Evolutionary conservation across 2,329 filamentous ascomycete genomes (phyloP).

Genomic region (Alternaria arbusti): DNA sequence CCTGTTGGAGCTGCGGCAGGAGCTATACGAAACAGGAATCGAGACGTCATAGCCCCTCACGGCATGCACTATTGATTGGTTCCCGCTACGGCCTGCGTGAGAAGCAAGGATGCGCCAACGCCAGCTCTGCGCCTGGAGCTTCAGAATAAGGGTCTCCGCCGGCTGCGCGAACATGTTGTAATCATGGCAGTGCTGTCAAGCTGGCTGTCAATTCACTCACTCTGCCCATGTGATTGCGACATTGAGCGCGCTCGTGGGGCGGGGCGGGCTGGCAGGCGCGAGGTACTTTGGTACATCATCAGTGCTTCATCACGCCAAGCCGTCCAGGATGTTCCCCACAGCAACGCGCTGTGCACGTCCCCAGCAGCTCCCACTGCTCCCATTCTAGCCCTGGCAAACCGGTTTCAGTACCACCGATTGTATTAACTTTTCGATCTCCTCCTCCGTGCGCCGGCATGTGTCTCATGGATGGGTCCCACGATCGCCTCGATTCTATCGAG

Average conservation of each 20-base stretch:
- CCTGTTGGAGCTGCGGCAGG: conserved; percentile 31
- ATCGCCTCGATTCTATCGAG: conserved; percentile 3
- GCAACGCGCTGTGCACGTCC: conserved; percentile 10
- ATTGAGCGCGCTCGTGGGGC: background rate
- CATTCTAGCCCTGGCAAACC: conserved; percentile 19
- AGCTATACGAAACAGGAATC: conserved; percentile 35
- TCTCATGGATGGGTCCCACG: background rate
- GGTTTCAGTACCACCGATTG: conserved; percentile 18
- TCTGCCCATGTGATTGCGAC: background rate
- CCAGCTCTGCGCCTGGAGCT: conserved; percentile 3
- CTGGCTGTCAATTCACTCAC: background rate
- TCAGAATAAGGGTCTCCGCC: background rate
- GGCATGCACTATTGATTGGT: conserved; percentile 29
- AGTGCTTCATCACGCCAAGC: conserved; percentile 11
- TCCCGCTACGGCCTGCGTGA: conserved; percentile 6
- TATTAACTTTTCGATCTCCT: conserved; percentile 8
- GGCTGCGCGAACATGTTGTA: background rate
- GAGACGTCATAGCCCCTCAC: conserved; percentile 39
- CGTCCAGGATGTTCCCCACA: conserved; percentile 22
- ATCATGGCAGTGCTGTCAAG: background rate
- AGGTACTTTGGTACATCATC: conserved; percentile 13
- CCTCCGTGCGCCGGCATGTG: background rate
- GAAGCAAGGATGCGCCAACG: conserved; percentile 11
- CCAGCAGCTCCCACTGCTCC: background rate
- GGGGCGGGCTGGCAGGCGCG: background rate